phyloP scores from a whole-genome alignment of 2,329 filamentous ascomycete species.

The Aureobasidium sp. region DNA sequence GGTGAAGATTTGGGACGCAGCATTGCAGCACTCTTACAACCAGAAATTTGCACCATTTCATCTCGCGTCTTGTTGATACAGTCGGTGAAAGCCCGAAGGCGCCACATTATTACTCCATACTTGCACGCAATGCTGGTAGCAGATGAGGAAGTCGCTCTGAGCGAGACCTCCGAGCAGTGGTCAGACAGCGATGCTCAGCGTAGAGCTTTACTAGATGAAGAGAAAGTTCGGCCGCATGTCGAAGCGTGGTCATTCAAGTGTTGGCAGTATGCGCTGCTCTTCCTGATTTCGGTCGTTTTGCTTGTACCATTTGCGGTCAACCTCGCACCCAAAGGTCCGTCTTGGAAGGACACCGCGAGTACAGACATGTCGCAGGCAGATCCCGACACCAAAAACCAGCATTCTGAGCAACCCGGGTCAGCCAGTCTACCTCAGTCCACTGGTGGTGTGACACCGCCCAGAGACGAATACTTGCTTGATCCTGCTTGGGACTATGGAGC shows the following conservation, averaged over 20 bases:
- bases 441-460: not conserved
- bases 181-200: conserved; percentile 15
- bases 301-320: conserved; percentile 15
- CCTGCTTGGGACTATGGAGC: conserved; percentile 48
- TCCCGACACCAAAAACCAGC: not conserved
- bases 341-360: not conserved
- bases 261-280: conserved; percentile 15
- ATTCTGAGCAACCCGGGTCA: not conserved
- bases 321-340: not conserved
- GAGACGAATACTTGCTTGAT: conserved; percentile 49
- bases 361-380: not conserved
- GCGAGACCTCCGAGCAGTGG: not conserved
- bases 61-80: not conserved
- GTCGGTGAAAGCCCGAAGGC: not conserved
- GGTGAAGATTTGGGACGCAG: not conserved
- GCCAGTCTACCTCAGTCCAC: not conserved
- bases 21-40: not conserved
- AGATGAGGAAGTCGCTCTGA: not conserved
- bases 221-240: conserved; percentile 15
- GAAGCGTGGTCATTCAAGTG: conserved; percentile 11
- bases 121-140: not conserved
- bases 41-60: not conserved
- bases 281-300: conserved; percentile 9
- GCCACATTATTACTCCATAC: not conserved
- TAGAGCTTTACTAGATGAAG: conserved; percentile 18